A percentile compares a stretch with the other conserved stretches of the same genome.
Evolutionary conservation across 768 basidiomycete species (phyloP).

Genomic region (Mycena epipterygia): DNA sequence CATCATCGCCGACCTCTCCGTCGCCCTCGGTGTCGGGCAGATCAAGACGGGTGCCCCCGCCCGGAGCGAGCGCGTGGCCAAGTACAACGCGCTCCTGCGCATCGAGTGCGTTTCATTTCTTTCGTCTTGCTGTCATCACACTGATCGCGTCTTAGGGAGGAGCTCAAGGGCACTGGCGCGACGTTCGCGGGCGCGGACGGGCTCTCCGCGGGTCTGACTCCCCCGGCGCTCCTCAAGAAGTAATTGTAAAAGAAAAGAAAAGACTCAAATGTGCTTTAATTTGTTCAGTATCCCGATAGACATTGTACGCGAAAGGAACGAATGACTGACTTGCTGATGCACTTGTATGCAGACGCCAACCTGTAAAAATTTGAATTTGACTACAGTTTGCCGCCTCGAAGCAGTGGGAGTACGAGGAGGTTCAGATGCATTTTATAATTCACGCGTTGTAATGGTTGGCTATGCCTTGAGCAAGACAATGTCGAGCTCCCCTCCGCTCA

Average conservation of each 20-base stretch:
- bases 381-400: no score
- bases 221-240: conserved; percentile 82
- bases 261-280: conserved; percentile 32
- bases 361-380: no score
- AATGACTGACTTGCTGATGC: no score
- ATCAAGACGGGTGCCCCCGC: conserved; percentile 99
- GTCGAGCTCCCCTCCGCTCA: conserved; percentile 15
- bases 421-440: no score
- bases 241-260: conserved; percentile 45
- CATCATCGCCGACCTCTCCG: conserved; percentile 94
- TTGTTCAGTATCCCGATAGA: conserved; percentile 9
- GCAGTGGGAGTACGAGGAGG: no score
- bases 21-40: conserved; percentile 92
- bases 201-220: conserved; percentile 79
- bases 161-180: conserved; percentile 73
- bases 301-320: no score
- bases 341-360: no score
- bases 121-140: conserved; percentile 29
- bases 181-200: conserved; percentile 85
- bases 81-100: conserved; percentile 91
- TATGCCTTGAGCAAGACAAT: conserved; percentile 16
- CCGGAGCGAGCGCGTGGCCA: conserved; percentile 95
- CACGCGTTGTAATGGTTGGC: no score
- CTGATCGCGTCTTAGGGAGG: conserved; percentile 67
- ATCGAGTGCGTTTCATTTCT: conserved; percentile 76